A percentile compares a stretch with the other conserved stretches of the same genome.
Conservation (phyloP, 2,329 filamentous ascomycete genomes). For the Botrytis byssoidea region DNA sequence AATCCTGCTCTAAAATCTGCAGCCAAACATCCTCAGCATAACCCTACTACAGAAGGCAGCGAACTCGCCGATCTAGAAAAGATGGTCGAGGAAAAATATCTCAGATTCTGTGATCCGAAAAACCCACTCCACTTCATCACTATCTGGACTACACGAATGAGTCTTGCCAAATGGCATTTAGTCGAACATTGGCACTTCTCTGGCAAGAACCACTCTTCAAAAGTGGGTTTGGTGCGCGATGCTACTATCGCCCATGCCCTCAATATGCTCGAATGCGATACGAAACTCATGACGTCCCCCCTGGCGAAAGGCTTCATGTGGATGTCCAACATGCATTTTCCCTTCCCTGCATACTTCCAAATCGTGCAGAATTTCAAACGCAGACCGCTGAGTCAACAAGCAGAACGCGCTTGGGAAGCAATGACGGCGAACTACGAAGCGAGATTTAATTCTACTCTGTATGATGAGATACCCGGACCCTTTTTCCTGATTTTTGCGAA, state of each 20-base stretch:
- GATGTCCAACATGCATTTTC: constrained; percentile 38
- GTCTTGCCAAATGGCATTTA: constrained; percentile 35
- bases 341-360: constrained; percentile 40
- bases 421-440: constrained; percentile 35
- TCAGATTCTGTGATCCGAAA: constrained; percentile 44
- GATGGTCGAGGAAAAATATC: constrained; percentile 44
- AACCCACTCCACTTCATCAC: constrained; percentile 42
- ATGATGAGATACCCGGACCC: constrained; percentile 17
- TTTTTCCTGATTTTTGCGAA: constrained; percentile 31
- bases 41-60: constrained; percentile 18
- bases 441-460: constrained; percentile 24
- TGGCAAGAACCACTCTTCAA: constrained; percentile 27
- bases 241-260: constrained; percentile 37
- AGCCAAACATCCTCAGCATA: constrained; percentile 23
- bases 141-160: constrained; percentile 32
- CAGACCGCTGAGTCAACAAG: constrained; percentile 31
- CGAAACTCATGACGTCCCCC: constrained; percentile 35
- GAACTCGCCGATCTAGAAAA: constrained; percentile 40
- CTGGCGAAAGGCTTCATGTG: constrained; percentile 38
- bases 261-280: constrained; percentile 39
- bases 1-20: constrained; percentile 29
- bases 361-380: constrained; percentile 37
- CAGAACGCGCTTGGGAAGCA: constrained; percentile 36
- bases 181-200: constrained; percentile 35
- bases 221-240: constrained; percentile 35